Evolutionary conservation across 495 filamentous ascomycete species (phyloP).

Genomic region (Aspergillus homomorphus): DNA sequence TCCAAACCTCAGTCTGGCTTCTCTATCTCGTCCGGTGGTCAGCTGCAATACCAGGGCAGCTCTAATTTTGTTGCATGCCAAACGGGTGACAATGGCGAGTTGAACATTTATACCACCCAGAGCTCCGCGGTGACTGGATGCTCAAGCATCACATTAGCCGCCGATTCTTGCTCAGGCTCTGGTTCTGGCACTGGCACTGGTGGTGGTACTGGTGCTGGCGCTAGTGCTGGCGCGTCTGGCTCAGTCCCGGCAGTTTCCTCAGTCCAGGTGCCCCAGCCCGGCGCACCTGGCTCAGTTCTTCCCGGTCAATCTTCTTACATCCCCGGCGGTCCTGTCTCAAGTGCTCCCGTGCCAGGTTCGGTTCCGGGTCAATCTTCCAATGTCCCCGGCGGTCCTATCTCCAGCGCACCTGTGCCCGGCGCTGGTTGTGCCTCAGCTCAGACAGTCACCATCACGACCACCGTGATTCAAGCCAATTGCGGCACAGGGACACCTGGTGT

Average conservation of each 20-base stretch:
- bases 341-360: not conserved
- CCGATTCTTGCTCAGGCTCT: conserved; percentile 44
- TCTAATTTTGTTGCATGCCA: conserved; percentile 52
- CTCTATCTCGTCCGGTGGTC: conserved; percentile 46
- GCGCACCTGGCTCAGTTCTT: not conserved
- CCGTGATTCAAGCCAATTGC: conserved; percentile 5
- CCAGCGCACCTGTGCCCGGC: conserved; percentile 8
- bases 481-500: conserved; percentile 9
- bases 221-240: conserved; percentile 16
- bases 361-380: not conserved
- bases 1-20: conserved; percentile 44
- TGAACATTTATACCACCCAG: conserved; percentile 52
- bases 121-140: conserved; percentile 45
- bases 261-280: conserved; percentile 7
- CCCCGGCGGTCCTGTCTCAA: too few relatives aligned
- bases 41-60: conserved; percentile 42
- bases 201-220: conserved; percentile 19
- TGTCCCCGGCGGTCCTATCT: not conserved
- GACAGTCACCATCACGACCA: conserved; percentile 7
- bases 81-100: conserved; percentile 45
- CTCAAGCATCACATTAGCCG: conserved; percentile 43
- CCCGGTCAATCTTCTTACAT: not conserved
- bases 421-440: conserved; percentile 2
- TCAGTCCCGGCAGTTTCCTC: conserved; percentile 14
- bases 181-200: conserved; percentile 20